Percentiles rank a stretch among this genome's conserved stretches.
These are phyloP conservation scores for Talaromyces sp. DNA, from an alignment of 2,329 filamentous ascomycete genomes.

Conservation along the genomic window DNA sequence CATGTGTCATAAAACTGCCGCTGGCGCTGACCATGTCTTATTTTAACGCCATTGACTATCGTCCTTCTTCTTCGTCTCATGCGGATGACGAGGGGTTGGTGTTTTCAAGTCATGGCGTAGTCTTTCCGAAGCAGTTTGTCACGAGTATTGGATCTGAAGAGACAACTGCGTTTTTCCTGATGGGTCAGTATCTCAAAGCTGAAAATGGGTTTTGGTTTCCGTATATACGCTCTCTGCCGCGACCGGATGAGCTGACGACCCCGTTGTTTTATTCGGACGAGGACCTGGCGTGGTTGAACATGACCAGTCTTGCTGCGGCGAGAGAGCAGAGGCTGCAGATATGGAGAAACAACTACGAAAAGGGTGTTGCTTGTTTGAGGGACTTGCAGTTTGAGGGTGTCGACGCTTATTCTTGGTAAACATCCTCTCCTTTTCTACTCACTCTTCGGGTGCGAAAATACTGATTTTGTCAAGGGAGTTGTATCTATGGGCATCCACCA, in stretches of 20 bases:
- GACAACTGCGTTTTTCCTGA: constrained; percentile 61
- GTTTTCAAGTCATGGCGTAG: constrained; percentile 27
- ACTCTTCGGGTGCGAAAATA: background rate
- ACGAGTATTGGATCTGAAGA: constrained; percentile 51
- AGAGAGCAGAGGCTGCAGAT: constrained; percentile 26
- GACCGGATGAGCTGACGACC: constrained; percentile 54
- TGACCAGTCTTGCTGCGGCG: constrained; percentile 29
- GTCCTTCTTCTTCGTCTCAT: constrained; percentile 1
- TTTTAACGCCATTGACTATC: constrained; percentile 28
- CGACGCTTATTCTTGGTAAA: constrained; percentile 35
- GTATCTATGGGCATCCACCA: constrained; percentile 42
- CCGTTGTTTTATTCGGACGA: constrained; percentile 57
- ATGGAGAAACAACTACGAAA: constrained; percentile 34
- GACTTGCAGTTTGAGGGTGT: constrained; percentile 24
- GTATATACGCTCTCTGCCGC: constrained; percentile 62
- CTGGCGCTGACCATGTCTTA: constrained; percentile 31
- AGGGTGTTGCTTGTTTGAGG: constrained; percentile 23
- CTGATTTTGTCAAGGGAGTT: constrained; percentile 28
- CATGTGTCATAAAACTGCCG: constrained; percentile 30
- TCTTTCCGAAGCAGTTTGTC: constrained; percentile 49
- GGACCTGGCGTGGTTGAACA: constrained; percentile 48
- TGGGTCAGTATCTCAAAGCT: constrained; percentile 60
- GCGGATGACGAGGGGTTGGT: background rate
- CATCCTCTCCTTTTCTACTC: background rate
- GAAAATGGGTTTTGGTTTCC: constrained; percentile 59